phyloP scores from a whole-genome alignment of 176 grass and related monocot genomes.

The Otatea glauca region DNA sequence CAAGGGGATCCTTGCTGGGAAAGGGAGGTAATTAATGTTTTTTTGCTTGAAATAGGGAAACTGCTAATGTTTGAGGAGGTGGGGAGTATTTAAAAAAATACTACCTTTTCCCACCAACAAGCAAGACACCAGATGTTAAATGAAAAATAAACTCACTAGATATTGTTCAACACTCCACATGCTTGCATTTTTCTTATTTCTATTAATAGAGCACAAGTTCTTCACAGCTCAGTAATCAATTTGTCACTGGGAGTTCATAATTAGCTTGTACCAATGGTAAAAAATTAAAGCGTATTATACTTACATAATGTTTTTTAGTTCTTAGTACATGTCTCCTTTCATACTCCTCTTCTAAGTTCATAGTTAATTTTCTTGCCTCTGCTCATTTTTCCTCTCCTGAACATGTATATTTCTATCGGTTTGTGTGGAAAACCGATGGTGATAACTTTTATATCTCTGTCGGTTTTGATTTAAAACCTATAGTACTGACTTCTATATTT shows the following conservation, averaged over 20 bases:
- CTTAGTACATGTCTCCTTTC: constrained; percentile 20
- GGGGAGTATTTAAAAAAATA: neutral
- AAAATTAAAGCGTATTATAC: neutral
- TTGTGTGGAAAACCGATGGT: no score
- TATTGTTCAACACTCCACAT: constrained; percentile 19
- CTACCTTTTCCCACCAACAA: neutral
- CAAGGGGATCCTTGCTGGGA: no score
- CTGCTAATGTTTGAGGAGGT: neutral
- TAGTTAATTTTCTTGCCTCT: neutral
- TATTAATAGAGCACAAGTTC: constrained; percentile 11
- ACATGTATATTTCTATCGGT: no score
- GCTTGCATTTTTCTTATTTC: neutral
- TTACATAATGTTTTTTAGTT: neutral
- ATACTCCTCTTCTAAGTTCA: no score
- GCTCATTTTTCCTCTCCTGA: constrained; percentile 1
- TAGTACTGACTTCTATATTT: no score
- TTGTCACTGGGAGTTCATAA: neutral
- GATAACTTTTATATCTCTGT: no score
- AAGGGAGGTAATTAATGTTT: no score
- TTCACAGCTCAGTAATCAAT: neutral
- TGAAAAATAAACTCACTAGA: constrained; percentile 30
- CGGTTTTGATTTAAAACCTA: no score
- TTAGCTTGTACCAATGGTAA: neutral
- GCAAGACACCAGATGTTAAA: constrained; percentile 24
- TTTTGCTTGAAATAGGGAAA: neutral